Conservation (phyloP, 176 grass and related monocot species). For the Avena sativa region DNA sequence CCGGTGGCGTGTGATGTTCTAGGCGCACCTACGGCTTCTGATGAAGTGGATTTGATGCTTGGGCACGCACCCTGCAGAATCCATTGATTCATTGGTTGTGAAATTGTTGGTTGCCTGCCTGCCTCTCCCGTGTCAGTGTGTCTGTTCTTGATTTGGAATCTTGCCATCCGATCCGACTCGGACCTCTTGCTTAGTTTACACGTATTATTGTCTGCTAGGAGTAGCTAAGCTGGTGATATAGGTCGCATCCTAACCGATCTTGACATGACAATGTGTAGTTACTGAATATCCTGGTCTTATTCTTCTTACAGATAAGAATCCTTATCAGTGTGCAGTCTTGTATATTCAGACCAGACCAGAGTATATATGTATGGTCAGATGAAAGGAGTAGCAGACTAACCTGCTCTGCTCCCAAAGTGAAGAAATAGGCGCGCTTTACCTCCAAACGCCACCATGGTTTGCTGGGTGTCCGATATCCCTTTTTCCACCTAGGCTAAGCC, state of each 20-base stretch:
- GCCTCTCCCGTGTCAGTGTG: not conserved
- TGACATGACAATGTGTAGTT: not conserved
- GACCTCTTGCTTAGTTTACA: not conserved
- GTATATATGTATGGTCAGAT: too few relatives aligned
- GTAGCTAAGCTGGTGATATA: not conserved
- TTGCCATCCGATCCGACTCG: not conserved
- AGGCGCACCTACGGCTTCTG: conserved; percentile 39
- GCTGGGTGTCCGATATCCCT: conserved; percentile 4
- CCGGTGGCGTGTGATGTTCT: conserved; percentile 43
- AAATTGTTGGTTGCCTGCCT: conserved; percentile 8
- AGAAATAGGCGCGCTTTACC: not conserved
- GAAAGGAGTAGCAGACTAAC: not conserved
- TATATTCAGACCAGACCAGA: not conserved
- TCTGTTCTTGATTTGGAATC: not conserved
- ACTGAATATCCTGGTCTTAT: not conserved
- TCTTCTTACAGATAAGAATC: not conserved
- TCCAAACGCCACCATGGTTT: conserved; percentile 31
- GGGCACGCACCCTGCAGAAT: not conserved
- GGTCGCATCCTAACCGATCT: conserved; percentile 11
- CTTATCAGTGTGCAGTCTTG: not conserved
- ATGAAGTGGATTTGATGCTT: conserved; percentile 25
- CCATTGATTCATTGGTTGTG: not conserved
- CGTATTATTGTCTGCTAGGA: not conserved
- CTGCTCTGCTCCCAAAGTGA: conserved; percentile 21
- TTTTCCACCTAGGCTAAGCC: conserved; percentile 13